phyloP scores from a whole-genome alignment of 2,329 filamentous ascomycete species.

The Hypocrella siamensis region DNA sequence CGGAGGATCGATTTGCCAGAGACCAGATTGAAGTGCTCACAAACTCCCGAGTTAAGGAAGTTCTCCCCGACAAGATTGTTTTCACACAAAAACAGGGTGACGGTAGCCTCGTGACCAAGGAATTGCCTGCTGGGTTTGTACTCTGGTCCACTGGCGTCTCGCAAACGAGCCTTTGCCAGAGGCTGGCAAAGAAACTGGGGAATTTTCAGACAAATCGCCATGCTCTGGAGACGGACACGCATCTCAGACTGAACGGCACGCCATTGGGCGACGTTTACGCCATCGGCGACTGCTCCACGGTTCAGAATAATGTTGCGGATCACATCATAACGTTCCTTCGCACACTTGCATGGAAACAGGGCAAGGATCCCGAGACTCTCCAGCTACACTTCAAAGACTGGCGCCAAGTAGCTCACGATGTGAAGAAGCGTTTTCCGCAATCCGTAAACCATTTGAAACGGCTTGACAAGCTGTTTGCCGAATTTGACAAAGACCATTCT shows the following conservation, averaged over 20 bases:
- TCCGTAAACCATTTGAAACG: constrained; percentile 73
- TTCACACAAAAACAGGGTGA: constrained; percentile 71
- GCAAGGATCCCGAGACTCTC: constrained; percentile 77
- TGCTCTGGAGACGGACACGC: constrained; percentile 86
- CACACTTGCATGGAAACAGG: constrained; percentile 79
- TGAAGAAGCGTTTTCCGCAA: constrained; percentile 84
- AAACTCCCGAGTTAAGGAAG: constrained; percentile 85
- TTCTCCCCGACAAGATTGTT: constrained; percentile 66
- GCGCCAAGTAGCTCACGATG: constrained; percentile 67
- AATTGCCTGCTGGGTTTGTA: constrained; percentile 90
- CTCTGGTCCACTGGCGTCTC: constrained; percentile 95
- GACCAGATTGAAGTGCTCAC: constrained; percentile 86
- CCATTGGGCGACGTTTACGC: constrained; percentile 92
- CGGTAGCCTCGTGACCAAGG: constrained; percentile 67
- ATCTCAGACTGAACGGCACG: constrained; percentile 76
- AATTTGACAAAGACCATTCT: constrained; percentile 85
- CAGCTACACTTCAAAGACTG: constrained; percentile 79
- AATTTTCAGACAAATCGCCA: constrained; percentile 71
- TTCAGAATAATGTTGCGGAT: constrained; percentile 93
- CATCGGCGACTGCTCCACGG: constrained; percentile 88
- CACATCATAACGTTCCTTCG: constrained; percentile 84
- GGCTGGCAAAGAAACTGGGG: constrained; percentile 60
- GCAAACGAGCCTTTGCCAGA: constrained; percentile 67
- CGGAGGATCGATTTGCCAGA: constrained; percentile 77
- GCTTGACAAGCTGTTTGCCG: constrained; percentile 76